These are phyloP conservation scores for Trichosporon sp. DNA, from an alignment of 1,284 basidiomycete species.

Conservation along the genomic window DNA sequence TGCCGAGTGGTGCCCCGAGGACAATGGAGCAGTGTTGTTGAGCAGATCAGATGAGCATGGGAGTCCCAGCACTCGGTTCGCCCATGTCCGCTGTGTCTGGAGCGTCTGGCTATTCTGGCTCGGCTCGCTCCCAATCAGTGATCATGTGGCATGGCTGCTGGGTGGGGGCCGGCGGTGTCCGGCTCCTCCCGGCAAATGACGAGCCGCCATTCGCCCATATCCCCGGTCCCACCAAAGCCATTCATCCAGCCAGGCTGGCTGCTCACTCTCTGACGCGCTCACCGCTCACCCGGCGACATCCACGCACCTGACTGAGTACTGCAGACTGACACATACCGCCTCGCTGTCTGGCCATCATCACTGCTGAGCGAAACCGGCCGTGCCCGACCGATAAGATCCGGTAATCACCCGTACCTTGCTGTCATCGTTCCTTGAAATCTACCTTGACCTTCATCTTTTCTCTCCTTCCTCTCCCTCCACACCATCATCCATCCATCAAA, in stretches of 20 bases:
- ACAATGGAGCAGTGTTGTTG: background rate
- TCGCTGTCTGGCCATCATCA: background rate
- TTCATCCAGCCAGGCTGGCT: too few relatives aligned
- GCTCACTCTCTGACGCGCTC: too few relatives aligned
- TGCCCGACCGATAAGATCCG: conserved; percentile 16
- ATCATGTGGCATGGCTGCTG: background rate
- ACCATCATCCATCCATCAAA: background rate
- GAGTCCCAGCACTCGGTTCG: background rate
- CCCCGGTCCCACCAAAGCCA: background rate
- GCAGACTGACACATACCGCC: background rate
- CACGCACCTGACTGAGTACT: background rate
- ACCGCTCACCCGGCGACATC: too few relatives aligned
- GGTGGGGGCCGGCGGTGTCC: background rate
- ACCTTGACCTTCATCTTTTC: background rate
- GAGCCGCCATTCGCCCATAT: conserved; percentile 3
- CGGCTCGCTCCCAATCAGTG: conserved; percentile 1
- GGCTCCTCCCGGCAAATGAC: conserved; percentile 16
- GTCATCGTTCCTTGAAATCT: background rate
- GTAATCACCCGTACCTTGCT: conserved; percentile 1
- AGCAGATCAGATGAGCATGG: too few relatives aligned
- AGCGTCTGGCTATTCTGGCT: background rate
- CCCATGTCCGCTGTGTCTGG: background rate
- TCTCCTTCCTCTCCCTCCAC: background rate
- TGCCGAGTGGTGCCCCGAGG: conserved; percentile 16
- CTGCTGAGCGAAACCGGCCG: background rate